Base-by-base conservation (phyloP, 2,329 filamentous ascomycete species). In the Colletotrichum navitas region DNA sequence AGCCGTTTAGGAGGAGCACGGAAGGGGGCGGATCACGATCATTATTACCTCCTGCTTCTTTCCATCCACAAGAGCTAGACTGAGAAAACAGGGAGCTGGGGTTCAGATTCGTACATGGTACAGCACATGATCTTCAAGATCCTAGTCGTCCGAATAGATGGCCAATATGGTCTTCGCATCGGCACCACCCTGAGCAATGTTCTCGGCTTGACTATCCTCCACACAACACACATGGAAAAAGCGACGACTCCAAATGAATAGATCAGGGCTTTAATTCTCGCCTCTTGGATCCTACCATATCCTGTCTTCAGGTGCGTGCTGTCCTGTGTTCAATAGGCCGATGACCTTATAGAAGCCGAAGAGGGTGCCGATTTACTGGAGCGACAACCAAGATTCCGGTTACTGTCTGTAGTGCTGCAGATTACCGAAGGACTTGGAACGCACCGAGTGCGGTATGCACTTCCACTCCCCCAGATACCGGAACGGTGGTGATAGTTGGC, bases 41-140 rank as follows among this genome's bases (percentile, higher is more conserved):
- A 71, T 71, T 71, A 68, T 71, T 60, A 71, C 63, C 65, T 63
- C 32, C 49, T 52, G 36, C 26, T 66, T 29, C 24, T 32, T 49
- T 10, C 26, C 26, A 49, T 63, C 18, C 21, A 29, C 51, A 18
- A 14, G 29, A 52, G 54, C 52, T 54, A 54, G n/a, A 36, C 43
- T 39, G 32, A 39, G 26, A 32, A 21, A 56, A 41, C 54, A 63
- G 65, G 59, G 65, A 45, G 29, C 2, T 7, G 41, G 41, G 59
- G 43, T 59, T 58, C 68, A 68, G 65, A 36, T 45, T 60, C 51
- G 12, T 43, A 52, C 32, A 24, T n/a, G 24, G 6, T 26, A 52
- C 24, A 14, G 7, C 14, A 29, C 14, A 16, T 18, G 63, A 58
- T n/a, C 43, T 49, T 43, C 32, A 54, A 39, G 45, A 63, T 63